Evolutionary conservation across 441 rosid genomes (phyloP).

Genomic region (Erodium chrysanthum): DNA sequence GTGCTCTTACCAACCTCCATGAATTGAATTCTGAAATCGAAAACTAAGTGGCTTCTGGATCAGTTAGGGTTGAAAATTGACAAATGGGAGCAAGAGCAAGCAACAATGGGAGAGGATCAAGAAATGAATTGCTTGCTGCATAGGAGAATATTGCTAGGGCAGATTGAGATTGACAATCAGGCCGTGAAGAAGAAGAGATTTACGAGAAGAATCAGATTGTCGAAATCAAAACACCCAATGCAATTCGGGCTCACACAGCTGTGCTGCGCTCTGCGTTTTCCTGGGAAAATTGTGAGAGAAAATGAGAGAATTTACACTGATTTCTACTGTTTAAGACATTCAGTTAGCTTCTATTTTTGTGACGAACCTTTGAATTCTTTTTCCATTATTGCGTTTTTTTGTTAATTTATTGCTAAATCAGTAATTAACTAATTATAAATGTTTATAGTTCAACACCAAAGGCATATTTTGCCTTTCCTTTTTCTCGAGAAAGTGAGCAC

Average conservation of each 20-base stretch:
- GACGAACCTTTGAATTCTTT: not conserved
- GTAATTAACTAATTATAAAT: not conserved
- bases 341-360: slow-evolving; percentile 12
- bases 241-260: not conserved
- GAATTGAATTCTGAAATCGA: not conserved
- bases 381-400: not conserved
- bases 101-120: slow-evolving; percentile 1
- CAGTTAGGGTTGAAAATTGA: not conserved
- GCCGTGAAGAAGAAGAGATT: not conserved
- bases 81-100: not conserved
- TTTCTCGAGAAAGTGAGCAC: not conserved
- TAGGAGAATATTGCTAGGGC: not conserved
- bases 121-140: not conserved
- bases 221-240: not conserved
- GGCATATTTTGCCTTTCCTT: not conserved
- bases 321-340: slow-evolving; percentile 9
- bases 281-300: slow-evolving; percentile 1
- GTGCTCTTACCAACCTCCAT: slow-evolving; percentile 8
- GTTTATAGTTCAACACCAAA: no score
- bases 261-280: not conserved
- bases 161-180: not conserved
- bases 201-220: not conserved
- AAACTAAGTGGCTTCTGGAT: not conserved
- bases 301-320: not conserved
- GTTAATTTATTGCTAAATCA: not conserved